Conservation (phyloP, 345 rosid species). For the Leavenworthia alabamica region DNA sequence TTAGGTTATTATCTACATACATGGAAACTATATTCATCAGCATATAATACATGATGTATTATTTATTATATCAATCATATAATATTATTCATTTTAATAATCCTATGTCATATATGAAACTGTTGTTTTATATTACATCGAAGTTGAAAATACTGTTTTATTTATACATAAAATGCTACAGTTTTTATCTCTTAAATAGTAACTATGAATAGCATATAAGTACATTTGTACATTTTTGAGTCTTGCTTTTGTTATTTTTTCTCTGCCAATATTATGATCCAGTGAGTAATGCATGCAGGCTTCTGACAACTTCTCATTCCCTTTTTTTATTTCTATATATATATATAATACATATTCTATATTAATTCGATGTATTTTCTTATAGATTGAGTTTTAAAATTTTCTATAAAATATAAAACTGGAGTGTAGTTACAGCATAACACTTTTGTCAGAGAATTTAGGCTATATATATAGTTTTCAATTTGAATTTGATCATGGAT, state of each 20-base stretch:
- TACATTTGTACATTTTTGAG: constrained; percentile 19
- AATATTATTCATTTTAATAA: neutral
- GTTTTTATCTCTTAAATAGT: neutral
- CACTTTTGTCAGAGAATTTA: constrained; percentile 24
- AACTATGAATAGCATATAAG: constrained; percentile 21
- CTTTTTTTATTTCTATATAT: neutral
- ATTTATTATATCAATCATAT: neutral
- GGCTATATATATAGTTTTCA: neutral
- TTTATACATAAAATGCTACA: neutral
- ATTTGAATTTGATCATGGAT: constrained; percentile 15
- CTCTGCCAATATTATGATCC: constrained; percentile 29
- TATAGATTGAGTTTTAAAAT: neutral
- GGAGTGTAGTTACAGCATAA: constrained; percentile 7
- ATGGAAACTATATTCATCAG: neutral
- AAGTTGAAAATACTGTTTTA: neutral
- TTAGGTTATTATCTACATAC: constrained; percentile 13
- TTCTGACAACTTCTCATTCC: constrained; percentile 30
- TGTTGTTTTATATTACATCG: neutral
- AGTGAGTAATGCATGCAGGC: constrained; percentile 37
- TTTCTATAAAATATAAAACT: constrained; percentile 1
- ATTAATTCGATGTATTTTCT: neutral
- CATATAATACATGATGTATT: constrained; percentile 1
- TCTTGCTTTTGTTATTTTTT: constrained; percentile 18
- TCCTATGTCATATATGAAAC: neutral
- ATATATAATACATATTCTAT: neutral